Evolutionary conservation across 2,329 filamentous ascomycete genomes (phyloP).

Genomic region (Colletotrichum gloeosporioides): DNA sequence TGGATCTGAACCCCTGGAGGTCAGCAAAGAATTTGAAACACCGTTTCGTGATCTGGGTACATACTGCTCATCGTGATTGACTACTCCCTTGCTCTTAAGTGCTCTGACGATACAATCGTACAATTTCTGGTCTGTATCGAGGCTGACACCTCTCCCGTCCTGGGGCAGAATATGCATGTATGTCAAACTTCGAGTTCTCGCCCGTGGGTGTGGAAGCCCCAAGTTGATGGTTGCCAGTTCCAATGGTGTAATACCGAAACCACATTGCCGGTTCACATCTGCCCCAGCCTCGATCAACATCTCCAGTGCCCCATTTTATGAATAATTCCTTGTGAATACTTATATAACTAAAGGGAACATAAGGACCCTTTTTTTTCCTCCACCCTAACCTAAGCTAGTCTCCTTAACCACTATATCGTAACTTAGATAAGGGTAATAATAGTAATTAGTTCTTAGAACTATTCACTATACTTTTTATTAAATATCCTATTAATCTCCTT

Average conservation of each 20-base stretch:
- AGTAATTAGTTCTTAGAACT: too few species aligned
- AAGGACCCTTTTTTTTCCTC: too few species aligned
- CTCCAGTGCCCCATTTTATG: background rate
- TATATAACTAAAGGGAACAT: too few species aligned
- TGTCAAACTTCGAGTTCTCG: background rate
- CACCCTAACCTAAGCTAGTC: too few species aligned
- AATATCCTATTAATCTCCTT: too few species aligned
- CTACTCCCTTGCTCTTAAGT: background rate
- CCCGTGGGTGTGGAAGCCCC: background rate
- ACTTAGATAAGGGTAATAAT: too few species aligned
- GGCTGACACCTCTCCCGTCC: background rate
- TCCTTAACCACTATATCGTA: too few species aligned
- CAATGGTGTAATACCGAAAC: background rate
- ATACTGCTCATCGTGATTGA: fast-evolving
- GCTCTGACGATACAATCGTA: background rate
- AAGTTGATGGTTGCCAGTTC: background rate
- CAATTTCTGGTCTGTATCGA: background rate
- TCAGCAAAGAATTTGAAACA: background rate
- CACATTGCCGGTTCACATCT: background rate
- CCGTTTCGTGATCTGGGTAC: fast-evolving
- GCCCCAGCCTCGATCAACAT: background rate
- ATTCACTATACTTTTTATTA: too few species aligned
- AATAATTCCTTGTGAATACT: too few species aligned
- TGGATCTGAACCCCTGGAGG: background rate
- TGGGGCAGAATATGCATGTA: background rate